Evolutionary conservation across 169 alveolate genomes (phyloP).

Genomic region (Plasmodium vivax): DNA sequence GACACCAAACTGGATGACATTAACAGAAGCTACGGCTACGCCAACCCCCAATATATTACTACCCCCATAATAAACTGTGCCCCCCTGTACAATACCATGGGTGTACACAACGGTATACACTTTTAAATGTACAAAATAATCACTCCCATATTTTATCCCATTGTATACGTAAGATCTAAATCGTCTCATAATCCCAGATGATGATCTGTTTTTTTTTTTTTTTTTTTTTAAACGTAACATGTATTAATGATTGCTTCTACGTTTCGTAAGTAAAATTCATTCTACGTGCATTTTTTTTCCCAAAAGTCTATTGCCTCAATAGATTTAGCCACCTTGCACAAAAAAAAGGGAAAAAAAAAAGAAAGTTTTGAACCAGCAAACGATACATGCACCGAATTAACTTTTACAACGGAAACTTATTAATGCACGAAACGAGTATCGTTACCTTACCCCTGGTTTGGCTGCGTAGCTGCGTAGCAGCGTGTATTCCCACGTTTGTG

Average conservation of each 20-base stretch:
- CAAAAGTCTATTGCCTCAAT: not conserved
- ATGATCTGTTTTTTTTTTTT: not conserved
- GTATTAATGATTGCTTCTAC: not conserved
- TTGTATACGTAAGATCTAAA: not conserved
- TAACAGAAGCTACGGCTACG: not conserved
- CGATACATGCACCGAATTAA: not conserved
- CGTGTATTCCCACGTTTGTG: not conserved
- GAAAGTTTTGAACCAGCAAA: not conserved
- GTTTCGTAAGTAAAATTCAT: not conserved
- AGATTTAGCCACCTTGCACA: not conserved
- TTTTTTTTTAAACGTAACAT: not conserved
- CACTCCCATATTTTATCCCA: not conserved
- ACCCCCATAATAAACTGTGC: not conserved
- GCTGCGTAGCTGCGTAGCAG: not conserved
- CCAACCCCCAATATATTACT: not conserved
- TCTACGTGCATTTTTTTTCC: not conserved
- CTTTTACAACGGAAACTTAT: not conserved
- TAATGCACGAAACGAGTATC: not conserved
- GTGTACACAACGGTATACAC: not conserved
- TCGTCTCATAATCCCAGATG: not conserved
- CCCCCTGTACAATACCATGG: not conserved
- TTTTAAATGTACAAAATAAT: not conserved
- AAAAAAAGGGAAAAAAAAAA: not conserved
- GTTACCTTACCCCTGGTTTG: not conserved
- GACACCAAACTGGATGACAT: not conserved